Percentiles rank a stretch among this genome's conserved stretches.
Conservation (phyloP, 2,329 filamentous ascomycete species). For the Pezicula rhizophila region DNA sequence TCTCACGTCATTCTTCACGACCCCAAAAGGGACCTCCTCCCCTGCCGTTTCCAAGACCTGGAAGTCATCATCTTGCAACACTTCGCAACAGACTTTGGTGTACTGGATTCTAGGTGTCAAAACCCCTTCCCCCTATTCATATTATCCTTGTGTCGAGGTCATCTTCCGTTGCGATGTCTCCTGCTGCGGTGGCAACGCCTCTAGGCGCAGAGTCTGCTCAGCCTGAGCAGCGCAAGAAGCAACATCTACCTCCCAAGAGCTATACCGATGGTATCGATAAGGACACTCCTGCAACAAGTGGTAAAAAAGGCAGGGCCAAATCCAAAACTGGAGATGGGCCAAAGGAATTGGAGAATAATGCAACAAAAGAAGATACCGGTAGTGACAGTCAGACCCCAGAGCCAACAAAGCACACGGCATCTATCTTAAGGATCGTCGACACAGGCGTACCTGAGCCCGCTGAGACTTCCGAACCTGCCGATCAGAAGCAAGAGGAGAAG, state of each 20-base stretch:
- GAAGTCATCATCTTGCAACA: too few relatives aligned
- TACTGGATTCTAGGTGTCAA: background rate
- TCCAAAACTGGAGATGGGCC: background rate
- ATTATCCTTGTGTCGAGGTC: background rate
- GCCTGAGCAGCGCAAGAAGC: slow-evolving; percentile 26
- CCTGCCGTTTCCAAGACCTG: too few relatives aligned
- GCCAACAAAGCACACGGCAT: slow-evolving; percentile 11
- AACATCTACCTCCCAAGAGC: slow-evolving; percentile 31
- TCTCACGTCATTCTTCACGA: too few relatives aligned
- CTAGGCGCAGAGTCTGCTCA: slow-evolving; percentile 26
- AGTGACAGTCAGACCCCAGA: background rate
- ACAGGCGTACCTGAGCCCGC: slow-evolving; percentile 5
- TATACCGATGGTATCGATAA: slow-evolving; percentile 31
- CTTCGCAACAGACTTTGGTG: too few relatives aligned
- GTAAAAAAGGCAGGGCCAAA: background rate
- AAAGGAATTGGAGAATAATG: slow-evolving; percentile 3
- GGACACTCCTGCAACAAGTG: slow-evolving; percentile 4
- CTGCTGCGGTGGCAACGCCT: background rate
- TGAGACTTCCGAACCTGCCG: background rate
- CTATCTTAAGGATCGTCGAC: slow-evolving; percentile 23
- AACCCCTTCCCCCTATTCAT: background rate
- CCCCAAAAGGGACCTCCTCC: too few relatives aligned
- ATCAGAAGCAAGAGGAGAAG: slow-evolving; percentile 9
- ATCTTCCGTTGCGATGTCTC: background rate
- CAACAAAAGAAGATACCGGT: background rate